Conservation (phyloP, 1,284 basidiomycete species). For the Ganoderma meredithae region DNA sequence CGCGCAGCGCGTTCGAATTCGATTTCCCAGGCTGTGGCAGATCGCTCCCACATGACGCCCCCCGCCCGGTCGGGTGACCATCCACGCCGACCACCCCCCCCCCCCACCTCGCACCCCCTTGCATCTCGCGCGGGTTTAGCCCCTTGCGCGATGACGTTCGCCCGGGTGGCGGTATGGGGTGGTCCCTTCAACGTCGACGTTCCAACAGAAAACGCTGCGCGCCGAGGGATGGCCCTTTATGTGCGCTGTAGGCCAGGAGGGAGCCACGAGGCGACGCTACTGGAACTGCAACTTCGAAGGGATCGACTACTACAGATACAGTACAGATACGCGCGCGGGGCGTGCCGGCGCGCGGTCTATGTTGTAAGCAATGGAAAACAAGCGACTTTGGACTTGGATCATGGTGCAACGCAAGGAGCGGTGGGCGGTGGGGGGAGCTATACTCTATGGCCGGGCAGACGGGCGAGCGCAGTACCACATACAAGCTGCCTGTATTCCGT, state of each 20-base stretch:
- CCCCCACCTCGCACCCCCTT: too few relatives aligned
- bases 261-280: neutral
- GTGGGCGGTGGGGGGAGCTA: too few relatives aligned
- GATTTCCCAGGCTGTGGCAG: neutral
- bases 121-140: neutral
- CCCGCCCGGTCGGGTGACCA: slow-evolving; percentile 8
- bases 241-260: neutral
- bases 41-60: slow-evolving; percentile 17
- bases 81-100: neutral
- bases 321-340: neutral
- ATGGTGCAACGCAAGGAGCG: too few relatives aligned
- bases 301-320: slow-evolving; percentile 3
- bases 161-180: too few relatives aligned
- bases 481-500: slow-evolving; percentile 10
- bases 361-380: neutral
- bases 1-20: neutral
- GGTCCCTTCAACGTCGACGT: neutral
- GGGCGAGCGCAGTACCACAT: slow-evolving; percentile 7
- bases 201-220: slow-evolving; percentile 3
- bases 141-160: neutral
- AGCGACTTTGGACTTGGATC: too few relatives aligned
- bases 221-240: slow-evolving; percentile 9
- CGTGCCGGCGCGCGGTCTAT: too few relatives aligned
- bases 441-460: too few relatives aligned
- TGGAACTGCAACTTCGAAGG: neutral